phyloP scores from a whole-genome alignment of 2,329 filamentous ascomycete genomes.

The Byssochlamys sp. region DNA sequence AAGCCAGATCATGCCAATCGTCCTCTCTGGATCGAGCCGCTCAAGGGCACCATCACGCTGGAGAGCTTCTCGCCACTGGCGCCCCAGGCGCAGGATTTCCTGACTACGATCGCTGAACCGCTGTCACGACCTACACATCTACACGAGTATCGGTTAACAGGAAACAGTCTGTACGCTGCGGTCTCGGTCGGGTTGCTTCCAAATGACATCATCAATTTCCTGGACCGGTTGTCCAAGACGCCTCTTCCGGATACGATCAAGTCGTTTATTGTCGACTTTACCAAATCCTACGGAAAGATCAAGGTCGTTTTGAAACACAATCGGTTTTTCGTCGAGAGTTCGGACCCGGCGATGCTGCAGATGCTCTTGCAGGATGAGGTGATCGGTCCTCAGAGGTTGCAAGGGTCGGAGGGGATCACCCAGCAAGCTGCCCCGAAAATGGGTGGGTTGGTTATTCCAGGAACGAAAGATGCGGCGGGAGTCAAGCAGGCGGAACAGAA shows the following conservation, averaged over 20 bases:
- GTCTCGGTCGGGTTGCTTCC: constrained; percentile 88
- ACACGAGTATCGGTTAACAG: constrained; percentile 86
- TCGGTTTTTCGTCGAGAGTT: constrained; percentile 85
- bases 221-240: constrained; percentile 83
- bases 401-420: constrained; percentile 62
- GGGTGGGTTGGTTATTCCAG: constrained; percentile 79
- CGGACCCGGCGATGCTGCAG: constrained; percentile 76
- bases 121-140: constrained; percentile 79
- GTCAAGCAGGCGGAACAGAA: constrained; percentile 57
- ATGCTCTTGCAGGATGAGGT: constrained; percentile 73
- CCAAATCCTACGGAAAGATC: constrained; percentile 86
- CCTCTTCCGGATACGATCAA: constrained; percentile 71
- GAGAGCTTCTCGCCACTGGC: constrained; percentile 89
- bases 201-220: constrained; percentile 76
- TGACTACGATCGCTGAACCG: constrained; percentile 92
- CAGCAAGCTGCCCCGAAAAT: constrained; percentile 77
- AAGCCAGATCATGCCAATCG: constrained; percentile 84
- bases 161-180: constrained; percentile 88
- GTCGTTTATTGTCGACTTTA: constrained; percentile 71
- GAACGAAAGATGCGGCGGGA: constrained; percentile 84
- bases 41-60: constrained; percentile 76
- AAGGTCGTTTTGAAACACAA: constrained; percentile 92
- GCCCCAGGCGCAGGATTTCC: constrained; percentile 78
- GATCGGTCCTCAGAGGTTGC: constrained; percentile 69
- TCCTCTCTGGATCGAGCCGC: constrained; percentile 86